Base-by-base conservation (phyloP, 1,284 basidiomycete genomes). In the Leccinum fallax region DNA sequence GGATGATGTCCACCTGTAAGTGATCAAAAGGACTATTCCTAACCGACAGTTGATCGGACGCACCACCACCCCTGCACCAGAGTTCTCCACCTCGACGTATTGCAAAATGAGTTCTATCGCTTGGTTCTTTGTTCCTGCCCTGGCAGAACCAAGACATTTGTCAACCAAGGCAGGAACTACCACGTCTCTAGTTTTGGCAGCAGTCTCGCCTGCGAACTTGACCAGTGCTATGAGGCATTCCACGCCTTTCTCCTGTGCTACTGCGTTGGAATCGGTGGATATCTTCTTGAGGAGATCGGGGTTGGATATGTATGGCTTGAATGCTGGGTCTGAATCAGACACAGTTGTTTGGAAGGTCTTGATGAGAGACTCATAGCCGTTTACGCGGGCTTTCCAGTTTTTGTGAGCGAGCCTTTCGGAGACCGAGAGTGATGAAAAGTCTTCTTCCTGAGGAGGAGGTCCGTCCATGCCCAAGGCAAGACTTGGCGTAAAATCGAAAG, bases 381-480 rank as follows among this genome's bases (percentile, higher is more conserved):
- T 94, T 69, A 97, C 86, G 67, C 97, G 89, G 55, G 97, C 97
- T 79, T 99, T 99, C 97, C 97, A 99, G 73, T 97, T 95, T 85
- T 98, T 98, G 83, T 97, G 94, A 11, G 85, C 79, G 64, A 98
- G 87, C 54, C 97, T 81, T 66, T 97, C 95, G 43, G 87, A 79
- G 59, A 98, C 84, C 28, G 94, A 81, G 62, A 98, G 85, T 58
- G 83, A 77, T 61, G 89, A 89, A 76, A 97, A 98, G 80, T 99
- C 95, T 80, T 98, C 95, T 81, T 97, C 95, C 73, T 85, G 89
- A 59, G 93, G 93, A 67, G 92, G 90, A 69, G 89, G 88, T 65
- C 92, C 94, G 78, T 95, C 94, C 94, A 95, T 95, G 66, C 74
- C 75, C 69, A 59, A 63, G 38, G 16, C 59, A 53, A 57, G 54